These are phyloP conservation scores for Peltaster fructicola DNA, from an alignment of 2,329 filamentous ascomycete species.

Conservation along the genomic window DNA sequence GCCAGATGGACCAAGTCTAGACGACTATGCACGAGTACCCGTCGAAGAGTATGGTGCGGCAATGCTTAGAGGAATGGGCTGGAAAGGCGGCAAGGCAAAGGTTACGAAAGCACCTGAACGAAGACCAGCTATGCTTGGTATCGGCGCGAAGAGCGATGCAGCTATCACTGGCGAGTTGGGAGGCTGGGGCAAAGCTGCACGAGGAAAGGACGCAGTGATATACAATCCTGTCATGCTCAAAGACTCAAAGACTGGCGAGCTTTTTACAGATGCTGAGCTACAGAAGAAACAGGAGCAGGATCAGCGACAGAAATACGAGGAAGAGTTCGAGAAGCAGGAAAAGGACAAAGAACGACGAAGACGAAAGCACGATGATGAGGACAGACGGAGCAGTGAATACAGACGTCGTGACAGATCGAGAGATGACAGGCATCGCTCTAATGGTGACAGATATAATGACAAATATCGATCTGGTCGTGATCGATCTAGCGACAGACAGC, in stretches of 20 bases:
- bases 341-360: conserved; percentile 18
- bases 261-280: conserved; percentile 44
- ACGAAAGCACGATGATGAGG: conserved; percentile 7
- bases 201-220: conserved; percentile 38
- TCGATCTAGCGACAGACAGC: conserved; percentile 5
- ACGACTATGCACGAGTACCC: conserved; percentile 74
- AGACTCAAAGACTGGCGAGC: conserved; percentile 45
- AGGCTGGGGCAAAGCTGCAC: conserved; percentile 53
- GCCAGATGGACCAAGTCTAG: conserved; percentile 58
- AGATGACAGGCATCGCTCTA: no score
- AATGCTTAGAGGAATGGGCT: conserved; percentile 82
- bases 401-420: conserved; percentile 2
- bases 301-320: conserved; percentile 29
- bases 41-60: conserved; percentile 91
- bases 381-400: conserved; percentile 3
- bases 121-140: conserved; percentile 65
- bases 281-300: conserved; percentile 25
- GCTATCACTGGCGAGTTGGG: conserved; percentile 52
- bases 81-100: conserved; percentile 41
- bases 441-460: no score
- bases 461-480: conserved; percentile 4
- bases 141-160: conserved; percentile 67
- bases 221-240: conserved; percentile 45
- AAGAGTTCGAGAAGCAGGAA: conserved; percentile 23
- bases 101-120: conserved; percentile 50